phyloP scores from a whole-genome alignment of 495 filamentous ascomycete genomes.

The Penicillium argentinense region DNA sequence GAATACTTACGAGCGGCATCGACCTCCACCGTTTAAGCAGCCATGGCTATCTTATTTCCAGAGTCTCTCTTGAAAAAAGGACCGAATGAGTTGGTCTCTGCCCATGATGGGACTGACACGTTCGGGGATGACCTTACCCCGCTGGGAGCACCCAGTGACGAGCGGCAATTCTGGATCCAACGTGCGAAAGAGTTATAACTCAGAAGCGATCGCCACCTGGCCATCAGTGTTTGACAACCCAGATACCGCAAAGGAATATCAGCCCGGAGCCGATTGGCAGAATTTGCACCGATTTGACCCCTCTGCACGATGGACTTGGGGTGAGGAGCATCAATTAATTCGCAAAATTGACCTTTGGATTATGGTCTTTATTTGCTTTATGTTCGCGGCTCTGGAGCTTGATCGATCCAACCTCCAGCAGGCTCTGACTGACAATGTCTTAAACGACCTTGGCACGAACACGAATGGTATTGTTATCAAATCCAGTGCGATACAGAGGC shows the following conservation, averaged over 20 bases:
- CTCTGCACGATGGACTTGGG: conserved; percentile 45
- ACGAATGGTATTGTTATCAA: no score
- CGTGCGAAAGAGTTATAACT: conserved; percentile 26
- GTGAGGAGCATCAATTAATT: conserved; percentile 38
- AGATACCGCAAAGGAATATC: conserved; percentile 45
- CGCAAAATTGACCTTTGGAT: conserved; percentile 45
- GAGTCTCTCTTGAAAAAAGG: conserved; percentile 4
- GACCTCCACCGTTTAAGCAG: not conserved
- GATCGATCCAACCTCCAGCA: conserved; percentile 70
- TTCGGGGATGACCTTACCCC: conserved; percentile 5
- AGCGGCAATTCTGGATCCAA: conserved; percentile 24
- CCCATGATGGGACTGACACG: conserved; percentile 3
- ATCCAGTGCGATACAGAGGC: no score
- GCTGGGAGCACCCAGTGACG: conserved; percentile 16
- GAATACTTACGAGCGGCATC: no score
- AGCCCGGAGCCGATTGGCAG: conserved; percentile 49
- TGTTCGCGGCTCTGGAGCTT: conserved; percentile 74
- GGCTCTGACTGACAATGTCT: conserved; percentile 64
- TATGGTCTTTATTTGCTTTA: conserved; percentile 63
- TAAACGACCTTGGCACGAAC: conserved; percentile 50
- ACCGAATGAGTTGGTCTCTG: not conserved
- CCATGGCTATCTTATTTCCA: conserved; percentile 7
- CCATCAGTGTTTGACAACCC: conserved; percentile 50
- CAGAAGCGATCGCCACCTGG: conserved; percentile 54
- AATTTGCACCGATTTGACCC: conserved; percentile 51